Percentiles rank a stretch among this genome's conserved stretches.
Evolutionary conservation across 306 rosid species (phyloP).

Genomic region (Medicago ruthenica): DNA sequence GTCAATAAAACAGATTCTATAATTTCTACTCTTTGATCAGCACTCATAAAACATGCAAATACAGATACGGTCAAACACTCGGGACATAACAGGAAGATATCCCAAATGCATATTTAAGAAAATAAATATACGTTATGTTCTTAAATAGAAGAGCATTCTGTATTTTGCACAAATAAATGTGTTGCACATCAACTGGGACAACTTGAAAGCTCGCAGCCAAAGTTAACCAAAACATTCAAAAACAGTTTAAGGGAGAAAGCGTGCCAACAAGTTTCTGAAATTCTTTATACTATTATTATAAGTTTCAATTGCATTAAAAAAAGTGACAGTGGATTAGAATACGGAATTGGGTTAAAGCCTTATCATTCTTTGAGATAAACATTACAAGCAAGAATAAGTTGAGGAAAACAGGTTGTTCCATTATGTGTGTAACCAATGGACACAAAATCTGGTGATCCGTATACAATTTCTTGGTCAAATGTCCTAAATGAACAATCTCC

Average conservation of each 20-base stretch:
- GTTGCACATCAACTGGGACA: not conserved
- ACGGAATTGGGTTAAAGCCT: slow-evolving; percentile 7
- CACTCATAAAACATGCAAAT: not conserved
- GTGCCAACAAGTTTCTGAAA: not conserved
- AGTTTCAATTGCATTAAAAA: not conserved
- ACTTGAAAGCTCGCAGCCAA: slow-evolving; percentile 20
- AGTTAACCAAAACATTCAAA: slow-evolving; percentile 2
- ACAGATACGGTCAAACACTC: not conserved
- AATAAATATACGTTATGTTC: no score
- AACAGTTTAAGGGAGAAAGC: not conserved
- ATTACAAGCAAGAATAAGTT: not conserved
- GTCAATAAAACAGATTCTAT: slow-evolving; percentile 27
- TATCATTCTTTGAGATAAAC: not conserved
- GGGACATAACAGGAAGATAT: slow-evolving; percentile 20
- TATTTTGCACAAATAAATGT: slow-evolving; percentile 19
- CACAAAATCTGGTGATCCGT: not conserved
- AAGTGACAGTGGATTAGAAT: not conserved
- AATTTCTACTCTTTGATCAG: slow-evolving; percentile 18
- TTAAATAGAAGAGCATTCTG: slow-evolving; percentile 6
- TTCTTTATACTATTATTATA: not conserved
- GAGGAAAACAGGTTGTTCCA: not conserved
- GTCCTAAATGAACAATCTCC: not conserved
- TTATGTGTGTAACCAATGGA: not conserved
- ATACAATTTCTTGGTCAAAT: not conserved
- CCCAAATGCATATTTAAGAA: not conserved